Percentiles rank a stretch among this genome's conserved stretches.
Conservation (phyloP, 2,329 filamentous ascomycete genomes). For the Monilinia aucupariae region DNA sequence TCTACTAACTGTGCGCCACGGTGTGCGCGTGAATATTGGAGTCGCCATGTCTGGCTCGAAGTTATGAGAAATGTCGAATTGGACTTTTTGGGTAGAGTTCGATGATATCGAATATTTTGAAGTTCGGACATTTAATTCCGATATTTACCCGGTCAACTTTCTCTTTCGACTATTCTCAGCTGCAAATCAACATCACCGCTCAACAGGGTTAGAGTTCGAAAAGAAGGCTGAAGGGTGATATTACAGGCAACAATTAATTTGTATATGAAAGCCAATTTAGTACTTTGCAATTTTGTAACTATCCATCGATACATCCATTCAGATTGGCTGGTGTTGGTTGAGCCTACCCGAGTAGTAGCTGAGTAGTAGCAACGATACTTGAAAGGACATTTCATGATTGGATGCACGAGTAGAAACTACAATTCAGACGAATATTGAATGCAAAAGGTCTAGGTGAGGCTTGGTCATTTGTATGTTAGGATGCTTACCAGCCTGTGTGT, state of each 20-base stretch:
- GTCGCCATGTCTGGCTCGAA: conserved; percentile 26
- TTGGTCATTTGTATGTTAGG: no score
- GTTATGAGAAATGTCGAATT: conserved; percentile 2
- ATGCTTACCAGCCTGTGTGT: no score
- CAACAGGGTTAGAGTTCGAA: no score
- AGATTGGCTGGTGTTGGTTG: background rate
- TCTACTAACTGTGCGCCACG: conserved; percentile 24
- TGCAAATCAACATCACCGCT: no score
- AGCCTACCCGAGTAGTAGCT: no score
- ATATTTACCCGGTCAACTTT: background rate
- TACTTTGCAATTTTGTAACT: background rate
- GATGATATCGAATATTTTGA: conserved; percentile 16
- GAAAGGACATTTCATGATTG: no score
- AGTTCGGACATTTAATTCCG: background rate
- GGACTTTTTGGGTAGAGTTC: conserved; percentile 2
- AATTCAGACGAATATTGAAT: background rate
- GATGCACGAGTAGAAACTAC: no score
- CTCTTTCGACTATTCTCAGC: background rate
- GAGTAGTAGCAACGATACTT: no score
- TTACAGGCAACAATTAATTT: background rate
- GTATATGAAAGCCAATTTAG: background rate
- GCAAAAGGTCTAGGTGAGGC: no score
- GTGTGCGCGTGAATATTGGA: conserved; percentile 27
- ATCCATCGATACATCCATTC: background rate
- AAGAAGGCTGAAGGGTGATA: background rate